Evolutionary conservation across 129 eudicot species (phyloP).

Genomic region (Saposhnikovia divaricata): DNA sequence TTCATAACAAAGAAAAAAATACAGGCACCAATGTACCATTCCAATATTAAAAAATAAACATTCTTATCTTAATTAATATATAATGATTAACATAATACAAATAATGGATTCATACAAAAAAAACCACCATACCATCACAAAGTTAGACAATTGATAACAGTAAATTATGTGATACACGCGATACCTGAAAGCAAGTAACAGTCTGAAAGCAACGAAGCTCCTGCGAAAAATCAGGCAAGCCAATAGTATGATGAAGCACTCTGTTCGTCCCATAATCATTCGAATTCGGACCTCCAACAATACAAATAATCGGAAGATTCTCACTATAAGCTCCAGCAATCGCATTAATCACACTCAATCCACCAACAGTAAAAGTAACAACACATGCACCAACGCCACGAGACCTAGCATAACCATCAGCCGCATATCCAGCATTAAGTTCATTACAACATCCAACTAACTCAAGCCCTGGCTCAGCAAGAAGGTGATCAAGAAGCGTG

Average conservation of each 20-base stretch:
- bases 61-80: too few species aligned
- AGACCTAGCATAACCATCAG: constrained; percentile 68
- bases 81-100: too few species aligned
- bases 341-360: constrained; percentile 62
- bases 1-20: too few species aligned
- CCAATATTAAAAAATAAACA: too few species aligned
- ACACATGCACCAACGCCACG: constrained; percentile 83
- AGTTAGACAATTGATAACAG: too few species aligned
- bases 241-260: constrained; percentile 64
- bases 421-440: constrained; percentile 80
- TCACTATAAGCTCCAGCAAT: constrained; percentile 81
- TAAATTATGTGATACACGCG: background rate
- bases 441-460: constrained; percentile 66
- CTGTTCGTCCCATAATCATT: constrained; percentile 66
- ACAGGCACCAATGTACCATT: too few species aligned
- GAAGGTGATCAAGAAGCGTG: constrained; percentile 53
- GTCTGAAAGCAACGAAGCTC: constrained; percentile 68
- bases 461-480: constrained; percentile 70
- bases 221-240: constrained; percentile 66
- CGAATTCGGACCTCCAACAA: constrained; percentile 82
- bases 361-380: constrained; percentile 72
- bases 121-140: background rate
- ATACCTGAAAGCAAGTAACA: constrained; percentile 64
- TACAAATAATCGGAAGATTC: constrained; percentile 63
- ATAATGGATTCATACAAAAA: background rate